A percentile compares a stretch with the other conserved stretches of the same genome.
Evolutionary conservation across 2,329 filamentous ascomycete genomes (phyloP).

Genomic region (Penicillium sp.): DNA sequence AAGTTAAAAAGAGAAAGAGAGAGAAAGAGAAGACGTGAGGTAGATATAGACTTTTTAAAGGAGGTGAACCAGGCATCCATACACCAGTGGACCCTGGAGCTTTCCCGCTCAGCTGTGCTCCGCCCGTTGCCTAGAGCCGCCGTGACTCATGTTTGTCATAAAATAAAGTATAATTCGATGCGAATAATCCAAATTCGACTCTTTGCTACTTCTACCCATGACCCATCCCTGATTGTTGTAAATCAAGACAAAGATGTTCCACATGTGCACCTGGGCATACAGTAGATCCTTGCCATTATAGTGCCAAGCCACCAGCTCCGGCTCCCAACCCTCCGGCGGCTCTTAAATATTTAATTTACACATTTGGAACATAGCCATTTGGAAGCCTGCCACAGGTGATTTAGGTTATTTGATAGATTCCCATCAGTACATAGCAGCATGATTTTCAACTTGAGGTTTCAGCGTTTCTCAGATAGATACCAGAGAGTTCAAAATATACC

Average conservation of each 20-base stretch:
- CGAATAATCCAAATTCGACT: background rate
- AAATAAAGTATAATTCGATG: background rate
- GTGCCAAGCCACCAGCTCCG: background rate
- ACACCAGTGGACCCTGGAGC: background rate
- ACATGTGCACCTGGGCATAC: background rate
- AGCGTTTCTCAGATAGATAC: too few species aligned
- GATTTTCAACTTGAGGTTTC: too few species aligned
- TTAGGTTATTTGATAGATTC: too few species aligned
- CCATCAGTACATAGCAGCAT: too few species aligned
- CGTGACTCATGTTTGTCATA: background rate
- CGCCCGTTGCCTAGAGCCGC: background rate
- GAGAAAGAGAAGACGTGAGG: background rate
- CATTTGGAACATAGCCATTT: too few species aligned
- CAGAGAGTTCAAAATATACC: too few species aligned
- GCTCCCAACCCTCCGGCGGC: background rate
- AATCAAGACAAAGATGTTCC: background rate
- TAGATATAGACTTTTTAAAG: background rate
- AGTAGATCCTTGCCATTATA: background rate
- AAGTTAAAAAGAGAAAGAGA: background rate
- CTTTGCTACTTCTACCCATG: background rate
- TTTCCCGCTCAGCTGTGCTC: background rate
- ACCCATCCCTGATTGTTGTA: background rate
- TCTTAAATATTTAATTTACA: background rate
- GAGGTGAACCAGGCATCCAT: background rate
- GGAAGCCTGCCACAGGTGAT: too few species aligned